Percentiles rank a stretch among this genome's conserved stretches.
phyloP scores from a whole-genome alignment of 2,329 filamentous ascomycete genomes.

The Hypoxylon sp. region DNA sequence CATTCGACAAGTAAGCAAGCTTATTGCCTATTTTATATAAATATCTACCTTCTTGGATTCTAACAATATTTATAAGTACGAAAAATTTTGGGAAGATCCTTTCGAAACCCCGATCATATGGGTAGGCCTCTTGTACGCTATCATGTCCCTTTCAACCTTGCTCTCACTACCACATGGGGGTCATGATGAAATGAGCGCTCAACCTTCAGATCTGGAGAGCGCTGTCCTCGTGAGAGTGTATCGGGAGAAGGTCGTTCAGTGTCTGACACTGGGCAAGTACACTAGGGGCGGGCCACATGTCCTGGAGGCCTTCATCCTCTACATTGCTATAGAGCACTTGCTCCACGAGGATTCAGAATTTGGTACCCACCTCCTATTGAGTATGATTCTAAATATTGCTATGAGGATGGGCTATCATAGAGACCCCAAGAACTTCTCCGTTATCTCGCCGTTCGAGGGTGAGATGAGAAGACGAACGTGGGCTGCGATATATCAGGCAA shows the following conservation, averaged over 20 bases:
- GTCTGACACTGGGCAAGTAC: conserved; percentile 57
- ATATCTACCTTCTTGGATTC: not conserved
- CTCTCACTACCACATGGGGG: conserved; percentile 25
- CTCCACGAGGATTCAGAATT: conserved; percentile 53
- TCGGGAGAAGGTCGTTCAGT: conserved; percentile 55
- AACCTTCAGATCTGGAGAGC: conserved; percentile 7
- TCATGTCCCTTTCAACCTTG: conserved; percentile 59
- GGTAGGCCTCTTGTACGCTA: conserved; percentile 63
- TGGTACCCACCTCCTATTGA: conserved; percentile 55
- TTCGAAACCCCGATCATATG: conserved; percentile 57
- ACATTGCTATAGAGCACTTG: conserved; percentile 54
- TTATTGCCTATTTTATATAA: not conserved
- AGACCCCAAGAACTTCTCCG: conserved; percentile 60
- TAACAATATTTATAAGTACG: conserved; percentile 55
- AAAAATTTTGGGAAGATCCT: conserved; percentile 61
- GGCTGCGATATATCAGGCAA: conserved; percentile 59
- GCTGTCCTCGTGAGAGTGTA: conserved; percentile 36
- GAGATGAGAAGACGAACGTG: conserved; percentile 64
- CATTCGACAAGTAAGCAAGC: conserved; percentile 48
- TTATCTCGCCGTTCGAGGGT: conserved; percentile 58
- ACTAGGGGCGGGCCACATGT: conserved; percentile 60
- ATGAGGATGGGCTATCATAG: conserved; percentile 62
- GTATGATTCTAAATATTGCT: conserved; percentile 55
- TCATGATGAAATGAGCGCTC: conserved; percentile 10
- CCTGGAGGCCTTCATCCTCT: conserved; percentile 56